Percentiles rank a stretch among this genome's conserved stretches.
phyloP scores from a whole-genome alignment of 2,329 filamentous ascomycete species.

The Colletotrichum somersetense region DNA sequence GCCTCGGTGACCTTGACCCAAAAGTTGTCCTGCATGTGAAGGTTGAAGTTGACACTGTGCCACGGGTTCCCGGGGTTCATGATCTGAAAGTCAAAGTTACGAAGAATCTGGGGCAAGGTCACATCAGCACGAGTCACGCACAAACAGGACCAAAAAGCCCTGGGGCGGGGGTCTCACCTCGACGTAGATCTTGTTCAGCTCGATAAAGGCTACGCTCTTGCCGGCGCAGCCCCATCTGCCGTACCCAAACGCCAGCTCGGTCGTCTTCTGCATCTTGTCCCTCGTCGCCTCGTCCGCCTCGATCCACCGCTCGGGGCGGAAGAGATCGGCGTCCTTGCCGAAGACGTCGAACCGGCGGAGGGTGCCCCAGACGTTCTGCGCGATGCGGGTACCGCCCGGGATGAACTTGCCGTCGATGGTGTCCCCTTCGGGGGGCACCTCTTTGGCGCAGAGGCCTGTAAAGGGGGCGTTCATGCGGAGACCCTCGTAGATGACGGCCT shows the following conservation, averaged over 20 bases:
- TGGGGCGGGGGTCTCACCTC: slow-evolving; percentile 50
- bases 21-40: slow-evolving; percentile 47
- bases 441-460: slow-evolving; percentile 46
- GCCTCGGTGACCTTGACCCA: slow-evolving; percentile 44
- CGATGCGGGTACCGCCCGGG: slow-evolving; percentile 49
- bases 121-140: neutral
- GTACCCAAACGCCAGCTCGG: slow-evolving; percentile 54
- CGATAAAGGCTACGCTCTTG: slow-evolving; percentile 57
- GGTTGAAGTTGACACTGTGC: slow-evolving; percentile 48
- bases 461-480: slow-evolving; percentile 55
- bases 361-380: slow-evolving; percentile 55
- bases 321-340: slow-evolving; percentile 56
- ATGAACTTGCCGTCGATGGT: slow-evolving; percentile 46
- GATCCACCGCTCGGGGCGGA: slow-evolving; percentile 64
- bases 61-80: slow-evolving; percentile 48
- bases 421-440: slow-evolving; percentile 48
- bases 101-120: slow-evolving; percentile 43
- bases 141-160: too few relatives aligned
- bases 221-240: slow-evolving; percentile 51
- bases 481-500: slow-evolving; percentile 59
- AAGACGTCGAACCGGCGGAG: slow-evolving; percentile 53
- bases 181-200: slow-evolving; percentile 58
- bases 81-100: slow-evolving; percentile 46
- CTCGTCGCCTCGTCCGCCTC: slow-evolving; percentile 47
- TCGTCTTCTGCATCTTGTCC: slow-evolving; percentile 45